Percentiles rank a stretch among this genome's conserved stretches.
phyloP scores from a whole-genome alignment of 2,329 filamentous ascomycete species.

The Calonectria hawksworthii region DNA sequence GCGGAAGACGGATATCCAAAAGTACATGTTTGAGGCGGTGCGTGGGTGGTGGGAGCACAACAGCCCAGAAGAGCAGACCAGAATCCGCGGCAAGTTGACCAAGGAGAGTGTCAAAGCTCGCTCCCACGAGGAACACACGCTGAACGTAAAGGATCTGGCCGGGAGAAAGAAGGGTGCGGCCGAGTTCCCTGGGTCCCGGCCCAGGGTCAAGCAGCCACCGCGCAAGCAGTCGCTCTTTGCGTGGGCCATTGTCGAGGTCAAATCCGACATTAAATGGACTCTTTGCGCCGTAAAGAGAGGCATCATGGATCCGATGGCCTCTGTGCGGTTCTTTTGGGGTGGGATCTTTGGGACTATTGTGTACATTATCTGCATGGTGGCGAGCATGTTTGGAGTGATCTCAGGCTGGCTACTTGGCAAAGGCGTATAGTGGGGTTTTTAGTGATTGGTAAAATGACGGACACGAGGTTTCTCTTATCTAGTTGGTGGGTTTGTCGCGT shows the following conservation, averaged over 20 bases:
- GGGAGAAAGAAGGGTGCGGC: constrained; percentile 43
- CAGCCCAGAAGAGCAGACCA: constrained; percentile 36
- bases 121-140: constrained; percentile 47
- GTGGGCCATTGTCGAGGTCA: constrained; percentile 39
- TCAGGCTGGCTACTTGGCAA: neutral
- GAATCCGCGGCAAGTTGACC: constrained; percentile 41
- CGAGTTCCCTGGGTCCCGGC: constrained; percentile 44
- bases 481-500: neutral
- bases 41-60: constrained; percentile 78
- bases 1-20: constrained; percentile 79
- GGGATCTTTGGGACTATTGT: constrained; percentile 22
- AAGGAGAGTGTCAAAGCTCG: constrained; percentile 44
- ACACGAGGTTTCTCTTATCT: neutral
- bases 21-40: constrained; percentile 86
- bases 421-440: neutral
- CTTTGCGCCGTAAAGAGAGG: constrained; percentile 33
- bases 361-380: neutral
- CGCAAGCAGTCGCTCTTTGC: constrained; percentile 39
- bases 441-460: neutral
- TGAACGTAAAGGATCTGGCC: constrained; percentile 42
- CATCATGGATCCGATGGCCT: constrained; percentile 33
- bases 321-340: constrained; percentile 21
- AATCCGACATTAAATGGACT: constrained; percentile 37
- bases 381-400: neutral
- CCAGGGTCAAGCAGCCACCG: constrained; percentile 39